Base-by-base conservation (phyloP, 2,329 filamentous ascomycete genomes). In the Claviceps pazoutovae region DNA sequence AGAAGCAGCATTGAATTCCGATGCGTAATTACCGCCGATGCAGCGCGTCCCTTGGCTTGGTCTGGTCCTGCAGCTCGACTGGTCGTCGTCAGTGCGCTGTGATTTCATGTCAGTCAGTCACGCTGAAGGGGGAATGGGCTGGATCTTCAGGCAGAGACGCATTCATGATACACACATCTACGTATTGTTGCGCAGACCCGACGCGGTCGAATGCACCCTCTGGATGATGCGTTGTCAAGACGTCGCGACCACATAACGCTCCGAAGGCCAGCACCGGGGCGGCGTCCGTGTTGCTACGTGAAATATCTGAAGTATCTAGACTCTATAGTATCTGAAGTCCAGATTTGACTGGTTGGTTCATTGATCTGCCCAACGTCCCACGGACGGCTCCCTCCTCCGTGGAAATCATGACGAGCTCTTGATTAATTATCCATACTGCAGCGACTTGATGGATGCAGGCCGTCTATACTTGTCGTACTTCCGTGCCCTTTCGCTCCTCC, bases 141-240 rank as follows among this genome's bases (percentile, higher is more conserved):
- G 19, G 41, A 46, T 34, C 30, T 46, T 56, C 54, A 54, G 53
- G 56, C 57, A 56, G 49, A 46, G 45, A 47, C 55, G 54, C 55
- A 56, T 51, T 19, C 19, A 43, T 58, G 30, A 7, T 14, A 17
- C 9, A n/a, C 30, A 30, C 26, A 30, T 30, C 26, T 30, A 30
- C 26, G 2, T 30, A 30, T 2, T 30, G 26, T 30, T 30, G 8
- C 26, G 19, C 36, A 14, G 34, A 48, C 23, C 2, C 13, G 30
- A 37, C n/a, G n/a, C 11, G 48, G 43, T 9, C 37, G 19, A 38
- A 36, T 46, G 26, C 30, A 44, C 26, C 14, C 48, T 39, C 41
- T 39, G 39, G 67, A 63, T 71, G 71, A 74, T 75, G 71, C 68
- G 73, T 74, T 75, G 73, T 74, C 74, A 75, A 67, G 61, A 62